Percentiles rank a stretch among this genome's conserved stretches.
These are phyloP conservation scores for Magnusiomyces tetraspermus DNA, from an alignment of 1,139 yeast species.

Conservation along the genomic window DNA sequence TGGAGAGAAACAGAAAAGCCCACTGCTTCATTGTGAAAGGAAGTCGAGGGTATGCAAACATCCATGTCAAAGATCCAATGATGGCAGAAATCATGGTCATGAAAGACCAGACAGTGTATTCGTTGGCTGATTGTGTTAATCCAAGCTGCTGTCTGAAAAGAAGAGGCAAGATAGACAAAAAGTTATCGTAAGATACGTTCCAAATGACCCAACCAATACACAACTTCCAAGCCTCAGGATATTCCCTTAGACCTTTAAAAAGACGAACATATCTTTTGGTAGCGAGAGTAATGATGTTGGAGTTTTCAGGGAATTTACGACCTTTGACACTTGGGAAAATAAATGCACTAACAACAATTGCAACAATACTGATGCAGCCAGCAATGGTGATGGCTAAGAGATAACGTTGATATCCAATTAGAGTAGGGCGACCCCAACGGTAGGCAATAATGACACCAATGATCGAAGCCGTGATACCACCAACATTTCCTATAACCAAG, in stretches of 20 bases:
- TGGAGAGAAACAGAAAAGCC: conserved; percentile 31
- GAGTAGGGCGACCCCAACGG: conserved; percentile 27
- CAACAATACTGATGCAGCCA: conserved; percentile 33
- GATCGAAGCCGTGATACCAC: conserved; percentile 37
- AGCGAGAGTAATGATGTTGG: conserved; percentile 26
- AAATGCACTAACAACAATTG: conserved; percentile 29
- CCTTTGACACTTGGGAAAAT: conserved; percentile 35
- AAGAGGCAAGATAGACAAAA: conserved; percentile 35
- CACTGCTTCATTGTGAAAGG: conserved; percentile 31
- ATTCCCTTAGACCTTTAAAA: conserved; percentile 28
- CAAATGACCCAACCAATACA: conserved; percentile 41
- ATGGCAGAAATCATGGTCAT: conserved; percentile 35
- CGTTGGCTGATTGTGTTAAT: conserved; percentile 36
- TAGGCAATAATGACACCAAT: conserved; percentile 38
- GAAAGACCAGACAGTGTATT: conserved; percentile 38
- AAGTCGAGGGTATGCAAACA: conserved; percentile 32
- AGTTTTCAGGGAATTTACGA: conserved; percentile 27
- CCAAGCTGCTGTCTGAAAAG: conserved; percentile 40
- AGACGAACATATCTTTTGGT: conserved; percentile 29
- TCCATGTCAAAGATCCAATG: conserved; percentile 37
- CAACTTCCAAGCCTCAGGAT: conserved; percentile 36
- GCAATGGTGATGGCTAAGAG: conserved; percentile 38
- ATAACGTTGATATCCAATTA: conserved; percentile 34
- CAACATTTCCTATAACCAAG: conserved; percentile 34
- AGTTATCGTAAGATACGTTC: conserved; percentile 37